phyloP scores from a whole-genome alignment of 2,329 filamentous ascomycete genomes.

The Alternaria rosae region DNA sequence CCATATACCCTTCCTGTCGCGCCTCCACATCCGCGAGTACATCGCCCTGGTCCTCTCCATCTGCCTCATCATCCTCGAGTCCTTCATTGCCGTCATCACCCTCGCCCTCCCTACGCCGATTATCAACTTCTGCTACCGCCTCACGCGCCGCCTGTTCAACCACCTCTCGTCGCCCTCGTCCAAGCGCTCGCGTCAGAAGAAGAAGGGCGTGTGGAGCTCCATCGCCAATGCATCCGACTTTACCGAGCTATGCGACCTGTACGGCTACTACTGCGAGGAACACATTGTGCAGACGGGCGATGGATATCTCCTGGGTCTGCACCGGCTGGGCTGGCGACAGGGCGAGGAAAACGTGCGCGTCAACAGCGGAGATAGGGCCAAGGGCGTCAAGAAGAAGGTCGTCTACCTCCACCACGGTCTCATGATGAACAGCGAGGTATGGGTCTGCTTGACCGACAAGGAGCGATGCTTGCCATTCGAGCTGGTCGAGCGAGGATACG shows the following conservation, averaged over 20 bases:
- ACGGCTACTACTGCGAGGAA: conserved; percentile 93
- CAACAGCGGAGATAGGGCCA: conserved; percentile 70
- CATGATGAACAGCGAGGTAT: conserved; percentile 98
- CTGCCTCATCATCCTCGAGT: conserved; percentile 81
- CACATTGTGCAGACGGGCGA: conserved; percentile 95
- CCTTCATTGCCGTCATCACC: conserved; percentile 83
- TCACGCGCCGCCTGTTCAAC: conserved; percentile 85
- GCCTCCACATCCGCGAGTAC: conserved; percentile 75
- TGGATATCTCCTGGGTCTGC: conserved; percentile 89
- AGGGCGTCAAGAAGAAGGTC: conserved; percentile 75
- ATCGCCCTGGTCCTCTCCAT: conserved; percentile 85
- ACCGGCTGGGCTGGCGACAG: conserved; percentile 82
- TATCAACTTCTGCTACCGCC: conserved; percentile 81
- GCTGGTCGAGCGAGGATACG: conserved; percentile 88
- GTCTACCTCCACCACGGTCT: conserved; percentile 95
- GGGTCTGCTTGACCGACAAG: conserved; percentile 90
- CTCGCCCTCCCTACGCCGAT: conserved; percentile 84
- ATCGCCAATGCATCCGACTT: conserved; percentile 91
- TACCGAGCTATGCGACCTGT: conserved; percentile 88
- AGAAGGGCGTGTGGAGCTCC: conserved; percentile 75
- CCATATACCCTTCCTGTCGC: conserved; percentile 68
- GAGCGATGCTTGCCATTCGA: conserved; percentile 87
- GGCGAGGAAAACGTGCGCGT: conserved; percentile 82
- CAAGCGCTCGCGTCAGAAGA: conserved; percentile 71
- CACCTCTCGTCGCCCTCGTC: conserved; percentile 73